Evolutionary conservation across 2,329 filamentous ascomycete species (phyloP), one percentile per base, ranked within the genome.

Genomic region (Macrophomina pseudophaseolina): DNA sequence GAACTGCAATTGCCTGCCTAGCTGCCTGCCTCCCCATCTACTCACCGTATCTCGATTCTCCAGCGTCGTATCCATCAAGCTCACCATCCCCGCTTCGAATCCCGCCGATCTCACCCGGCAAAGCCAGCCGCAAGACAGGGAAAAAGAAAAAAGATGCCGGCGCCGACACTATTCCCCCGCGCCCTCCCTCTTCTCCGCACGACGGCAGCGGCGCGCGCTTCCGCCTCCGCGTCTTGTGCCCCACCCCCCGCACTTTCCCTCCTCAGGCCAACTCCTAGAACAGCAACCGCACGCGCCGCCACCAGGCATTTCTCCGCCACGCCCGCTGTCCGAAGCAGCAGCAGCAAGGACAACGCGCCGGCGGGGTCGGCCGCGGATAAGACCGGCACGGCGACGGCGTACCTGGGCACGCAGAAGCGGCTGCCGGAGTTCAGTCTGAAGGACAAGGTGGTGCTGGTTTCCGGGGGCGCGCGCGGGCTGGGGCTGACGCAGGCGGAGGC

Each of bases 371-470:
- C 53, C 28, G 56, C 49, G 4, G 65, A 66, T 30, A 30, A 28
- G 8, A 28, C 56, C 38, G 38, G 49, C 56, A 62, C 35, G 32
- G 56, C 33, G 6, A 62, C 65, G 6, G 65, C 65, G 4, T 63
- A 53, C 54, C 56, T 66, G 46, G 69, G 70, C 8, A 72, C 68
- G 11, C 33, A 59, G 32, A 72, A 70, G 62, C 68, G 70, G 49
- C 80, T 94, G 60, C 88, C 90, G 52, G 92, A 95, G 74, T 95
- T 95, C 82, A 89, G 85, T 73, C 84, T 96, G 69, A 84, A 86
- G 69, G 86, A 87, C 79, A 93, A 88, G 77, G 85, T 91, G 1
- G 86, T 92, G 54, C 76, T 91, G 35, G 88, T 93, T 3, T 91
- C 90, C 1, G 91, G 91, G 18, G 91, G 86, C 65, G 91, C 87